phyloP scores from a whole-genome alignment of 306 rosid species.

The Dalbergia cultrata region DNA sequence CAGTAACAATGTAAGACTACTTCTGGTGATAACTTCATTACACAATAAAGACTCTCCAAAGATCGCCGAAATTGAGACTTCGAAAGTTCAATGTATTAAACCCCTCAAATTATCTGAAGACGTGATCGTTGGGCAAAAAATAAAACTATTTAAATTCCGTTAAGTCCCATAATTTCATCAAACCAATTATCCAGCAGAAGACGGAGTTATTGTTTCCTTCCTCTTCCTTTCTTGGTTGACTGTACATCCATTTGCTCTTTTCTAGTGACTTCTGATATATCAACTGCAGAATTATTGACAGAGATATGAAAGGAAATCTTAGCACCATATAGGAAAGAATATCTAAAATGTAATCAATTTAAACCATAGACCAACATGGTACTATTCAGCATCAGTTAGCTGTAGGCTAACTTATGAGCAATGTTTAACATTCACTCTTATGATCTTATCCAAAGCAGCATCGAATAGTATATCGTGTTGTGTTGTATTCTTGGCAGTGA shows the following conservation, averaged over 20 bases:
- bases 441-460: not conserved
- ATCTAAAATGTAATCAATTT: slow-evolving; percentile 17
- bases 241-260: slow-evolving; percentile 81
- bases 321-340: not conserved
- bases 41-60: not conserved
- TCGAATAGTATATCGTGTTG: not conserved
- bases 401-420: too few relatives aligned
- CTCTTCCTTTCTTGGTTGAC: slow-evolving; percentile 86
- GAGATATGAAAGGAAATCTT: slow-evolving; percentile 3
- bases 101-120: not conserved
- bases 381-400: too few relatives aligned
- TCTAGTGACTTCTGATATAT: slow-evolving; percentile 77
- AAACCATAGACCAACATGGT: not conserved
- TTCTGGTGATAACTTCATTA: not conserved
- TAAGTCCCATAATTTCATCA: slow-evolving; percentile 26
- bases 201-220: slow-evolving; percentile 72
- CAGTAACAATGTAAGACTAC: too few relatives aligned
- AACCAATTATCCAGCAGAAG: slow-evolving; percentile 40
- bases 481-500: not conserved
- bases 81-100: not conserved
- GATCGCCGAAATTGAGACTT: not conserved
- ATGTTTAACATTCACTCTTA: not conserved
- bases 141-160: slow-evolving; percentile 23
- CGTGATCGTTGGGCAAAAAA: slow-evolving; percentile 12
- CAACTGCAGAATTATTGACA: slow-evolving; percentile 58